Conservation (phyloP, 2,329 filamentous ascomycete genomes). For the Trichoderma endophyticum region DNA sequence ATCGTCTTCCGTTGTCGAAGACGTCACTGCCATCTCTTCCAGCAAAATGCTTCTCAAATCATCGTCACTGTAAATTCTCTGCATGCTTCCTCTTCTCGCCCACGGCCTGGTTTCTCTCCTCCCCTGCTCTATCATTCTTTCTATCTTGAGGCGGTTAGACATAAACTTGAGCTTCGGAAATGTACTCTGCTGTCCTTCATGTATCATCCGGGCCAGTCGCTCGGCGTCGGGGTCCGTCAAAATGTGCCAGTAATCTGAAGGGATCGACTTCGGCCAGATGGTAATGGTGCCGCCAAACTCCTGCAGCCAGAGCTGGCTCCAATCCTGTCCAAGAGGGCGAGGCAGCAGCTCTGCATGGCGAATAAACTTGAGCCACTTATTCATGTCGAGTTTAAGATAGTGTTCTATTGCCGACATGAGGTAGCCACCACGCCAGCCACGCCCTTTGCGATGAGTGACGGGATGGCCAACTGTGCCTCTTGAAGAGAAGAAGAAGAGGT, state of each 20-base stretch:
- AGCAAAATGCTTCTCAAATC: constrained; percentile 51
- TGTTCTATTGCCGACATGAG: constrained; percentile 89
- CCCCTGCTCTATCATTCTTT: constrained; percentile 63
- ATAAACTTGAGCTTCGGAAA: constrained; percentile 94
- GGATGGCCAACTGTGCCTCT: constrained; percentile 87
- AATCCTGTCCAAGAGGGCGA: constrained; percentile 87
- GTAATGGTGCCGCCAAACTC: constrained; percentile 93
- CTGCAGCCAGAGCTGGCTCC: constrained; percentile 95
- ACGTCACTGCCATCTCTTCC: constrained; percentile 32
- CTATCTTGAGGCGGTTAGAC: constrained; percentile 79
- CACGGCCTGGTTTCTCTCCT: constrained; percentile 51
- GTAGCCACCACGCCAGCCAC: constrained; percentile 94
- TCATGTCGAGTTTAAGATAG: constrained; percentile 92
- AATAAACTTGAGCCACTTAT: constrained; percentile 95
- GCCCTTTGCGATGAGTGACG: constrained; percentile 87
- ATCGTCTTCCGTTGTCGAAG: constrained; percentile 37
- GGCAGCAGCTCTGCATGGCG: constrained; percentile 89
- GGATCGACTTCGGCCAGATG: constrained; percentile 82
- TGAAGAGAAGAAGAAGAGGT: constrained; percentile 97
- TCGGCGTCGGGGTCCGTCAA: constrained; percentile 75
- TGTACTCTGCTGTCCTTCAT: constrained; percentile 81
- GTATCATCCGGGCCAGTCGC: constrained; percentile 81
- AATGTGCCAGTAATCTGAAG: constrained; percentile 81
- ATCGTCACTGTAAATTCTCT: constrained; percentile 60
- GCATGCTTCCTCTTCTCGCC: constrained; percentile 50